These are phyloP conservation scores for Beauveria scarabaeidicola DNA, from an alignment of 2,329 filamentous ascomycete genomes.

Conservation along the genomic window DNA sequence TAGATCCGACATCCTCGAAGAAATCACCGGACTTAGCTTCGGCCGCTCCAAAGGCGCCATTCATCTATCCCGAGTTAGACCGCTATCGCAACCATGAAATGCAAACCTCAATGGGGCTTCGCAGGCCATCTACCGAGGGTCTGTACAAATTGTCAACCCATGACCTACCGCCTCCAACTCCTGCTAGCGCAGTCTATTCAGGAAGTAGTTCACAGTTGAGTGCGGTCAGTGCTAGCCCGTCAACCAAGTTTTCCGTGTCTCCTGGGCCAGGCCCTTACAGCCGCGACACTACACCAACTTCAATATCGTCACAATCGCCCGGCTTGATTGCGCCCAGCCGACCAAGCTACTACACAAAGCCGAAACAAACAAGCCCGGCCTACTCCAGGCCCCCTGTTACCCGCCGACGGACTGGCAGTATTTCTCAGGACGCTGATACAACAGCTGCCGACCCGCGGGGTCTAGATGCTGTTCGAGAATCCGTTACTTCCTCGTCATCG, in stretches of 20 bases:
- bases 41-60: constrained; percentile 31
- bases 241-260: constrained; percentile 67
- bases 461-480: constrained; percentile 59
- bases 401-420: constrained; percentile 47
- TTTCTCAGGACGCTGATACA: constrained; percentile 40
- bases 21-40: constrained; percentile 34
- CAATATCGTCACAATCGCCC: constrained; percentile 67
- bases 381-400: constrained; percentile 52
- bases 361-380: constrained; percentile 46
- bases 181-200: constrained; percentile 45
- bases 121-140: constrained; percentile 31
- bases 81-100: constrained; percentile 45
- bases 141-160: constrained; percentile 53
- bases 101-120: constrained; percentile 24
- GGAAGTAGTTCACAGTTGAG: constrained; percentile 47
- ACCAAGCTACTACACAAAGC: constrained; percentile 34
- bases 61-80: constrained; percentile 53
- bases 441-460: constrained; percentile 43
- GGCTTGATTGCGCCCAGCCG: constrained; percentile 44
- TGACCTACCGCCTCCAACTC: constrained; percentile 58
- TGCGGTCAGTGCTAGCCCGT: constrained; percentile 61
- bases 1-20: constrained; percentile 33
- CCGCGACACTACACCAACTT: constrained; percentile 69
- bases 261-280: constrained; percentile 63
- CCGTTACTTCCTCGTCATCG: constrained; percentile 63